Conservation (phyloP, 768 basidiomycete genomes). For the Boletus huronensis region DNA sequence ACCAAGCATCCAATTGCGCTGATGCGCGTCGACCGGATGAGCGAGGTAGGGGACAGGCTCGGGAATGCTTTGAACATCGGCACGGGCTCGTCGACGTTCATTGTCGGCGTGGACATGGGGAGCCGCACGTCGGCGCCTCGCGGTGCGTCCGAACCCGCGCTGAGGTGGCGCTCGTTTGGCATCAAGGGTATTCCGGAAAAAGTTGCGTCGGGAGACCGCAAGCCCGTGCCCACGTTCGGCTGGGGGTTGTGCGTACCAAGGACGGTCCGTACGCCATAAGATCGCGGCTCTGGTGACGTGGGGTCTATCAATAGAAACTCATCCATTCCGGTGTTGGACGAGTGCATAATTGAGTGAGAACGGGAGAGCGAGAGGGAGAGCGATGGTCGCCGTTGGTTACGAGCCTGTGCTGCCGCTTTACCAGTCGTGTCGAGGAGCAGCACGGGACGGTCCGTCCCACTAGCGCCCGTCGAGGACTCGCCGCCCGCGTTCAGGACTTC, state of each 20-base stretch:
- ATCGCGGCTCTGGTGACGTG: neutral
- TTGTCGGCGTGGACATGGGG: neutral
- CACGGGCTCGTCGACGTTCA: neutral
- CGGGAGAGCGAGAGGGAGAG: slow-evolving; percentile 12
- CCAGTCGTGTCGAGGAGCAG: slow-evolving; percentile 3
- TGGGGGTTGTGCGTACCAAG: slow-evolving; percentile 2
- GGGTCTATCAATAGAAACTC: slow-evolving; percentile 19
- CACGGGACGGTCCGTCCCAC: neutral
- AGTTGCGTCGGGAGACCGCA: neutral
- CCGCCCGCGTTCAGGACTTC: neutral
- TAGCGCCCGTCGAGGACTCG: neutral
- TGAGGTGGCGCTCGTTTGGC: neutral
- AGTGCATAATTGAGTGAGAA: slow-evolving; percentile 15
- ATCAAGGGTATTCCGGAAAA: neutral
- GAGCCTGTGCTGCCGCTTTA: neutral
- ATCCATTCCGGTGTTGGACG: slow-evolving; percentile 19
- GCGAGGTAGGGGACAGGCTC: slow-evolving; percentile 1
- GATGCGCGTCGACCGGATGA: slow-evolving; percentile 10
- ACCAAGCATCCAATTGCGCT: slow-evolving; percentile 4
- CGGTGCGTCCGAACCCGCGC: neutral
- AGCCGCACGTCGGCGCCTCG: neutral
- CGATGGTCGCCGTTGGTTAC: slow-evolving; percentile 9
- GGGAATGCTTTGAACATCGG: slow-evolving; percentile 17
- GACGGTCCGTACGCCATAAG: slow-evolving; percentile 5
- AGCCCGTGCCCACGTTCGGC: neutral